phyloP scores from a whole-genome alignment of 2,329 filamentous ascomycete species.

The Mycosphaerella arachidis region DNA sequence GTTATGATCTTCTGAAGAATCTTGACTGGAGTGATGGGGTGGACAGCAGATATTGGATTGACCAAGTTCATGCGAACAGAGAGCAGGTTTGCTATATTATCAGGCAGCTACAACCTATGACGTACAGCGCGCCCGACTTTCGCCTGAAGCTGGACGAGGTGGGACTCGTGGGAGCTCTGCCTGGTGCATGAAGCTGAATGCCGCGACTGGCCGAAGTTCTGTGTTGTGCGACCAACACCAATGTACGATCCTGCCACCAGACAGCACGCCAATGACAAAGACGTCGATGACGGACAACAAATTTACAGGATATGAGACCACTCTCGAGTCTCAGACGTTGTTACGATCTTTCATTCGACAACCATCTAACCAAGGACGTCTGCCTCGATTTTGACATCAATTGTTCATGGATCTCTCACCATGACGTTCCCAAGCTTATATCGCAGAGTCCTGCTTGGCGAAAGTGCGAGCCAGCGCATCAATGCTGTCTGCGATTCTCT shows the following conservation, averaged over 20 bases:
- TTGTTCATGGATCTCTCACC: neutral
- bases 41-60: neutral
- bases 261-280: neutral
- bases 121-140: neutral
- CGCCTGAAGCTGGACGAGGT: neutral
- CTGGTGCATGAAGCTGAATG: neutral
- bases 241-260: neutral
- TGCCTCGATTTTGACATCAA: neutral
- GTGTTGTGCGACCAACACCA: neutral
- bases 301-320: neutral
- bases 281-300: neutral
- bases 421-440: neutral
- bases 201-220: neutral
- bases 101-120: conserved; percentile 4
- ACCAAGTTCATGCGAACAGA: neutral
- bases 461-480: conserved; percentile 39
- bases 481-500: conserved; percentile 40
- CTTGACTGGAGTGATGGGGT: neutral
- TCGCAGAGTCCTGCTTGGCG: conserved; percentile 38
- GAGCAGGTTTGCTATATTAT: neutral
- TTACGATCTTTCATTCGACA: neutral
- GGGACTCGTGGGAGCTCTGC: neutral
- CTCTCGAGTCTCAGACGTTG: neutral
- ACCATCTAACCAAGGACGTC: neutral
- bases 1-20: neutral